phyloP scores from a whole-genome alignment of 768 basidiomycete genomes.

The Leccinum subtestaceum region DNA sequence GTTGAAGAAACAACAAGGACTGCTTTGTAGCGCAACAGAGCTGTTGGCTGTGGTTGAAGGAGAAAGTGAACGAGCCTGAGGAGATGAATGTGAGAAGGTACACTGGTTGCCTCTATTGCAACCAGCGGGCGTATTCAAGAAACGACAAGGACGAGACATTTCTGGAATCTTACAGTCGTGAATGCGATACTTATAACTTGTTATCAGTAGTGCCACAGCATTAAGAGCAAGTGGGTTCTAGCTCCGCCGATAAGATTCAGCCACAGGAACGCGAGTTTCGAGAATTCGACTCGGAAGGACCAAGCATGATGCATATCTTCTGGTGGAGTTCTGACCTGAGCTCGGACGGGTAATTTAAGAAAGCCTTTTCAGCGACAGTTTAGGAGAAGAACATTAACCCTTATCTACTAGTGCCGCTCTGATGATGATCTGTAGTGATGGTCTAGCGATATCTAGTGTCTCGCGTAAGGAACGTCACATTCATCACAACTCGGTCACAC shows the following conservation, averaged over 20 bases:
- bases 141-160: slow-evolving; percentile 40
- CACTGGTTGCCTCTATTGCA: slow-evolving; percentile 46
- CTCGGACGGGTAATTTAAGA: neutral
- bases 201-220: neutral
- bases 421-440: too few relatives aligned
- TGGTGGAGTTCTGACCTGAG: neutral
- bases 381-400: neutral
- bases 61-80: neutral
- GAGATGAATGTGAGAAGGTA: slow-evolving; percentile 30
- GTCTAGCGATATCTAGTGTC: too few relatives aligned
- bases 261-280: neutral
- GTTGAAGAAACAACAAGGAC: slow-evolving; percentile 30
- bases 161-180: neutral
- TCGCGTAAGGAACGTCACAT: too few relatives aligned
- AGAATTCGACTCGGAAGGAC: neutral
- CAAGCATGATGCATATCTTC: neutral
- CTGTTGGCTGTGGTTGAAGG: slow-evolving; percentile 6
- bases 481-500: too few relatives aligned
- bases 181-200: neutral
- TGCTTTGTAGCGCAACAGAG: slow-evolving; percentile 1
- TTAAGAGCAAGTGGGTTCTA: neutral
- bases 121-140: slow-evolving; percentile 41
- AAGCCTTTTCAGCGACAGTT: neutral
- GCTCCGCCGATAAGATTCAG: neutral
- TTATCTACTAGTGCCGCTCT: too few relatives aligned